A percentile compares a stretch with the other conserved stretches of the same genome.
These are phyloP conservation scores for Harringtonia aguacate DNA, from an alignment of 2,329 filamentous ascomycete species.

Conservation along the genomic window DNA sequence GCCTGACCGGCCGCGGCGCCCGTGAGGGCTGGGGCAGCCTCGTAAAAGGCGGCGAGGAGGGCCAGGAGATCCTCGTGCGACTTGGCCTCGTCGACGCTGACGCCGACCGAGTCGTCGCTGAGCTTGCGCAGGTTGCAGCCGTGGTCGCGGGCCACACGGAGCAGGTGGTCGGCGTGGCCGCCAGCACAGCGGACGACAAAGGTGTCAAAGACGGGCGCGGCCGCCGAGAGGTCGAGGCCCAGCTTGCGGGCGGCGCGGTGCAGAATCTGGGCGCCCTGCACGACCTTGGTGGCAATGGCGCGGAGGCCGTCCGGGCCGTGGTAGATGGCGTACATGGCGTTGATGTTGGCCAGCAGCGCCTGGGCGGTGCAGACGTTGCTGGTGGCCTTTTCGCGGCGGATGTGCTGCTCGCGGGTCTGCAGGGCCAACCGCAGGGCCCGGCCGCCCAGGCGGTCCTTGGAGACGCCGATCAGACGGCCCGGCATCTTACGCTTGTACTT, in stretches of 20 bases:
- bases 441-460: constrained; percentile 78
- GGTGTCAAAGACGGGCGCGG: constrained; percentile 60
- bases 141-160: constrained; percentile 37
- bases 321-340: constrained; percentile 86
- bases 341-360: constrained; percentile 91
- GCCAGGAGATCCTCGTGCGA: constrained; percentile 16
- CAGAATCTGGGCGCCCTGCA: constrained; percentile 59
- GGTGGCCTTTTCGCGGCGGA: constrained; percentile 89
- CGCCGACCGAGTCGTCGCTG: constrained; percentile 43
- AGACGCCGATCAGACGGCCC: constrained; percentile 79
- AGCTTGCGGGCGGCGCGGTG: constrained; percentile 51
- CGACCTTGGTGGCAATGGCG: constrained; percentile 69
- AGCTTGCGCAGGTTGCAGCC: constrained; percentile 47
- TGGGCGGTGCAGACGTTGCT: constrained; percentile 97
- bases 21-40: constrained; percentile 3
- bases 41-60: constrained; percentile 9
- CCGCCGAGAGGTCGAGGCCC: constrained; percentile 42
- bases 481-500: constrained; percentile 93
- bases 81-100: constrained; percentile 63
- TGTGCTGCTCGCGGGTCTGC: constrained; percentile 93
- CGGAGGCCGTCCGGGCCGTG: constrained; percentile 79
- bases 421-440: constrained; percentile 74
- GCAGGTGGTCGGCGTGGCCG: constrained; percentile 31
- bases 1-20: not conserved
- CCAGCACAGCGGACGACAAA: constrained; percentile 50